Evolutionary conservation across 345 rosid species (phyloP).

Genomic region (Geranium brycei): DNA sequence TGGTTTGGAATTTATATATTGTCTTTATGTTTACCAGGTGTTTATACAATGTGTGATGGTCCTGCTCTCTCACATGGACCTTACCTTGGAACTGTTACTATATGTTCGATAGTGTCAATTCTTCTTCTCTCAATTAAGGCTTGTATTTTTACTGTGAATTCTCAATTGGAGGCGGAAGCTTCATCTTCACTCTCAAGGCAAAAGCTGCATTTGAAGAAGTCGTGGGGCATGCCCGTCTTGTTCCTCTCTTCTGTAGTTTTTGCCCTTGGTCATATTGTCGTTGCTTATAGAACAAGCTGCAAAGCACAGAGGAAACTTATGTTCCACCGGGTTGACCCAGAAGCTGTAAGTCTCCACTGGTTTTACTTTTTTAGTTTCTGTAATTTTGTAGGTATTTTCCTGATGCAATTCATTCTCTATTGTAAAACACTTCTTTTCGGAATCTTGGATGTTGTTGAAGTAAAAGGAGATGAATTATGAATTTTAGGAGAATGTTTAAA

Average conservation of each 20-base stretch:
- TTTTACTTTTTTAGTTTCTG: not conserved
- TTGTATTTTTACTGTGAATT: conserved; percentile 65
- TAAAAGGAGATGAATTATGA: too few species aligned
- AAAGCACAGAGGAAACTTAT: conserved; percentile 78
- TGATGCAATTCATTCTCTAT: too few species aligned
- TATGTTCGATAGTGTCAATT: conserved; percentile 58
- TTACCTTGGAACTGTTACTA: conserved; percentile 71
- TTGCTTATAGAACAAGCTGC: conserved; percentile 90
- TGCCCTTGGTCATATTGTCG: conserved; percentile 84
- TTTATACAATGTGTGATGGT: conserved; percentile 58
- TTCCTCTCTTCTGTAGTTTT: conserved; percentile 80
- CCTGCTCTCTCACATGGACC: conserved; percentile 83
- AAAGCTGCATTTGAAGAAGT: conserved; percentile 69
- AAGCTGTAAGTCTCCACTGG: conserved; percentile 46
- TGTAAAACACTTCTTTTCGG: too few species aligned
- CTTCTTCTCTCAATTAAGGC: conserved; percentile 69
- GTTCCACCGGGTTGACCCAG: conserved; percentile 80
- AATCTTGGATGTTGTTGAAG: too few species aligned
- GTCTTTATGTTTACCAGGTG: conserved; percentile 37
- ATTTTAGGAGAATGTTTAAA: too few species aligned
- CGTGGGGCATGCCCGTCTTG: conserved; percentile 99
- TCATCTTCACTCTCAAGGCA: conserved; percentile 54
- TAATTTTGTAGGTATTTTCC: not conserved
- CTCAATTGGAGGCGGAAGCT: conserved; percentile 57
- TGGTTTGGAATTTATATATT: not conserved